Percentiles rank a stretch among this genome's conserved stretches.
Conservation (phyloP, 2,329 filamentous ascomycete species). For the Hymenotorrendiella dingleyae region DNA sequence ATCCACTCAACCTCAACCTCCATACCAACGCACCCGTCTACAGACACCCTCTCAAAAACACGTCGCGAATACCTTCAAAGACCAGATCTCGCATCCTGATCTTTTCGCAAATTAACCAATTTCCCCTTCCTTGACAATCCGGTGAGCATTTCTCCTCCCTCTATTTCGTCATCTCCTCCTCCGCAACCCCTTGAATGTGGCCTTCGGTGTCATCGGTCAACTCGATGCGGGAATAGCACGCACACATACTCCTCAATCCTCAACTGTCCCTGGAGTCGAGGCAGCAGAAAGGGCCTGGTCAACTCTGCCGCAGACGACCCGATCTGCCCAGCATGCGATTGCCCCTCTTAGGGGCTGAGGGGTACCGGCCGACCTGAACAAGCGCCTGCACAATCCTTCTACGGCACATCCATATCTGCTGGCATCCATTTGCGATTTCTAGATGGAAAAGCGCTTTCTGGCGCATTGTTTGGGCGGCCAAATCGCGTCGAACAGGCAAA, state of each 20-base stretch:
- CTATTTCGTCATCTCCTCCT: conserved; percentile 25
- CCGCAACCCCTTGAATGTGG: conserved; percentile 9
- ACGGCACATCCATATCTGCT: background rate
- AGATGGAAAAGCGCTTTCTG: background rate
- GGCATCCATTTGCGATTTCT: background rate
- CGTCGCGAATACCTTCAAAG: conserved; percentile 15
- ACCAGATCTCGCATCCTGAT: conserved; percentile 6
- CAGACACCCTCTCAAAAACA: conserved; percentile 9
- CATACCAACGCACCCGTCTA: conserved; percentile 7
- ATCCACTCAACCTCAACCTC: conserved; percentile 17
- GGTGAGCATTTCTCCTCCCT: conserved; percentile 23
- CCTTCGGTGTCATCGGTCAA: conserved; percentile 4
- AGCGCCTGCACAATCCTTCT: conserved; percentile 3
- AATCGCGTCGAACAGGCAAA: conserved; percentile 1
- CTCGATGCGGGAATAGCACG: background rate
- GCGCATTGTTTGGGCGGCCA: conserved; percentile 5
- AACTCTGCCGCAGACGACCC: background rate
- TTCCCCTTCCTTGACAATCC: conserved; percentile 12
- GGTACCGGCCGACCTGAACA: conserved; percentile 17
- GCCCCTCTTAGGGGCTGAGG: conserved; percentile 25
- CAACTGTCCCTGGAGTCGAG: too few species aligned
- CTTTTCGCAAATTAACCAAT: conserved; percentile 7
- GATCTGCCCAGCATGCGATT: conserved; percentile 14
- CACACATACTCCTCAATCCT: too few species aligned
- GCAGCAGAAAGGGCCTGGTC: too few species aligned